A percentile compares a stretch with the other conserved stretches of the same genome.
phyloP scores from a whole-genome alignment of 2,329 filamentous ascomycete species.

The Mycogone perniciosa region DNA sequence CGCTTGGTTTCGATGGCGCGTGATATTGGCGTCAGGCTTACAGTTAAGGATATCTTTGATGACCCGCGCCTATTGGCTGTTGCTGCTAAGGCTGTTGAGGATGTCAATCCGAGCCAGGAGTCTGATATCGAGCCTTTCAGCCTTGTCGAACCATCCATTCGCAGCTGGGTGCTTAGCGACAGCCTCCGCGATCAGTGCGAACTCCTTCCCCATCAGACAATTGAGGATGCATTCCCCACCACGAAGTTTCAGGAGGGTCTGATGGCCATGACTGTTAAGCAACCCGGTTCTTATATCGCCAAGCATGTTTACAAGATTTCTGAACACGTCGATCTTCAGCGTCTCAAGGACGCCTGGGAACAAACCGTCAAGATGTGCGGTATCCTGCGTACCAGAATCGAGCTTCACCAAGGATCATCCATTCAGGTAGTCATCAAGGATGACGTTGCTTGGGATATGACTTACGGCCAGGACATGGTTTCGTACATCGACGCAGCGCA shows the following conservation, averaged over 20 bases:
- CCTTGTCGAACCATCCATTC: background rate
- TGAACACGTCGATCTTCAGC: background rate
- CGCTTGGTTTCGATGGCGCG: slow-evolving; percentile 2
- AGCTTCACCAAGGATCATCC: background rate
- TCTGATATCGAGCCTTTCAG: background rate
- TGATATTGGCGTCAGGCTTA: background rate
- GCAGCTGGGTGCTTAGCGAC: background rate
- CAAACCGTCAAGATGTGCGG: background rate
- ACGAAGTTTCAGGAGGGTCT: slow-evolving; percentile 1
- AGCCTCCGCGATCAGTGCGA: background rate
- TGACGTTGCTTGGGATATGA: background rate
- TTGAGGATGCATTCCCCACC: slow-evolving; percentile 4
- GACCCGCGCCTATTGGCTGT: background rate
- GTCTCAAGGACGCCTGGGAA: slow-evolving; percentile 20
- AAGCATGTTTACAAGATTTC: background rate
- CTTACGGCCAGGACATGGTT: background rate
- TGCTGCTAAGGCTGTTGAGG: background rate
- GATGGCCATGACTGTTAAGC: slow-evolving; percentile 4
- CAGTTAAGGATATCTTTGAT: background rate
- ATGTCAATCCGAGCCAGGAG: slow-evolving; percentile 4
- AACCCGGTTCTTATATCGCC: slow-evolving; percentile 7
- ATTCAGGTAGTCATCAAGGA: slow-evolving; percentile 1
- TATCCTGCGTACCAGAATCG: slow-evolving; percentile 10
- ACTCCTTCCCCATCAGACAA: background rate
- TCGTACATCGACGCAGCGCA: background rate